Evolutionary conservation across 495 filamentous ascomycete species (phyloP).

Genomic region (Penicillium riverlandense): DNA sequence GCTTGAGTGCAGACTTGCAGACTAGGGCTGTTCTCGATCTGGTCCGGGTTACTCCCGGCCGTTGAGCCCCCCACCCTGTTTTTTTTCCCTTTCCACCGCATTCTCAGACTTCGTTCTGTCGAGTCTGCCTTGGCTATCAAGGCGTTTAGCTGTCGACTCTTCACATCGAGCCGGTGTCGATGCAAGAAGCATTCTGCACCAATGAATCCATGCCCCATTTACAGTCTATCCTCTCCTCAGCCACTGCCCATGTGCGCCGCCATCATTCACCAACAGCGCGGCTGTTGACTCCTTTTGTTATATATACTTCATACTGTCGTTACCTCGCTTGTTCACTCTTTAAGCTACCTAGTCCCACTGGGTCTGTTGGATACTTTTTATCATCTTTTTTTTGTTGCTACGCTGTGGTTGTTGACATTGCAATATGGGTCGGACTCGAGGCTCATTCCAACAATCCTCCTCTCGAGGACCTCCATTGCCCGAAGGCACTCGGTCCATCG

Average conservation of each 20-base stretch:
- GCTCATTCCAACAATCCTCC: constrained; percentile 1
- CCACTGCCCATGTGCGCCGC: constrained; percentile 24
- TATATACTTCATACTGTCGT: constrained; percentile 15
- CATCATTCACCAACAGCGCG: constrained; percentile 13
- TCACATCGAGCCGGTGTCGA: constrained; percentile 16
- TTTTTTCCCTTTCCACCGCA: constrained; percentile 13
- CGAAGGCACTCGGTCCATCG: constrained; percentile 11
- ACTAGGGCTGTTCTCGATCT: constrained; percentile 25
- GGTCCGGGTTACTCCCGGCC: constrained; percentile 17
- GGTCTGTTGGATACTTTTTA: constrained; percentile 1
- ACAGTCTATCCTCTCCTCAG: constrained; percentile 20
- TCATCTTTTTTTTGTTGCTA: background rate
- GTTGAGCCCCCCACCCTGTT: constrained; percentile 17
- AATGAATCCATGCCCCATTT: constrained; percentile 20
- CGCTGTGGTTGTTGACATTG: background rate
- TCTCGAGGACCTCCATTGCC: constrained; percentile 4
- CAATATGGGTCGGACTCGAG: constrained; percentile 10
- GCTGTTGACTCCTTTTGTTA: constrained; percentile 16
- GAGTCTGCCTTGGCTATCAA: constrained; percentile 33
- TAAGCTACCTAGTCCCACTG: constrained; percentile 9
- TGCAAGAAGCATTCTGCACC: constrained; percentile 19
- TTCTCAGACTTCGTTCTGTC: constrained; percentile 15
- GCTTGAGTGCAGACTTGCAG: constrained; percentile 14
- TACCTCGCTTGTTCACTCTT: constrained; percentile 1
- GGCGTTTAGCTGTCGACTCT: constrained; percentile 21